These are phyloP conservation scores for Suillus occidentalis DNA, from an alignment of 768 basidiomycete genomes.

Conservation along the genomic window DNA sequence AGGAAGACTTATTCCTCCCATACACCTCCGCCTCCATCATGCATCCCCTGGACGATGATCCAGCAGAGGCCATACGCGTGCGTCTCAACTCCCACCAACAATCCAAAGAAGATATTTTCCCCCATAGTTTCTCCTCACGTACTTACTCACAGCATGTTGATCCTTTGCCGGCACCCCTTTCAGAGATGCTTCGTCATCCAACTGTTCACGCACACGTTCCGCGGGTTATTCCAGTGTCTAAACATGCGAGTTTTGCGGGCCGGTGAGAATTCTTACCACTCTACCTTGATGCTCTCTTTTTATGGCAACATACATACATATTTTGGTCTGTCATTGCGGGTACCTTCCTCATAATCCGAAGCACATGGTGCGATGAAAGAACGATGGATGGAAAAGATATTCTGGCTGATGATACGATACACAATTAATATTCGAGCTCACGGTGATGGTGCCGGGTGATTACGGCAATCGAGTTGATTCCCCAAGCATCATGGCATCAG, in stretches of 20 bases:
- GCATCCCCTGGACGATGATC: slow-evolving; percentile 3
- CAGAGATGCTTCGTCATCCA: slow-evolving; percentile 44
- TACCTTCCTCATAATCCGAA: neutral
- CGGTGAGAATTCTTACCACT: slow-evolving; percentile 17
- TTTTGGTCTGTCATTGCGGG: neutral
- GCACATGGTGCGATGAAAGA: neutral
- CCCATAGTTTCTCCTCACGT: slow-evolving; percentile 17
- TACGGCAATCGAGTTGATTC: neutral
- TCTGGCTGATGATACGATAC: neutral
- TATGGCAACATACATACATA: neutral
- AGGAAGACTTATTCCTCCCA: slow-evolving; percentile 9
- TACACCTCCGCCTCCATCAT: slow-evolving; percentile 2
- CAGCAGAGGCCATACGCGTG: slow-evolving; percentile 12
- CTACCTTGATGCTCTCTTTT: neutral
- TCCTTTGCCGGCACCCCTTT: slow-evolving; percentile 58
- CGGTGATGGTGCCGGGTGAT: neutral
- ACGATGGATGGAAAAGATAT: neutral
- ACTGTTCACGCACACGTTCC: slow-evolving; percentile 5
- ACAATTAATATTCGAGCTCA: neutral
- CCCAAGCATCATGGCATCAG: too few species aligned
- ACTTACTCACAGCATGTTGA: slow-evolving; percentile 29
- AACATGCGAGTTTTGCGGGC: slow-evolving; percentile 32
- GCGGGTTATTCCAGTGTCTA: slow-evolving; percentile 22
- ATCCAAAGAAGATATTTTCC: slow-evolving; percentile 13
- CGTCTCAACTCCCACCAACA: slow-evolving; percentile 7